These are phyloP conservation scores for Ophiocordyceps camponoti-saundersi DNA, from an alignment of 2,329 filamentous ascomycete genomes.

Conservation along the genomic window DNA sequence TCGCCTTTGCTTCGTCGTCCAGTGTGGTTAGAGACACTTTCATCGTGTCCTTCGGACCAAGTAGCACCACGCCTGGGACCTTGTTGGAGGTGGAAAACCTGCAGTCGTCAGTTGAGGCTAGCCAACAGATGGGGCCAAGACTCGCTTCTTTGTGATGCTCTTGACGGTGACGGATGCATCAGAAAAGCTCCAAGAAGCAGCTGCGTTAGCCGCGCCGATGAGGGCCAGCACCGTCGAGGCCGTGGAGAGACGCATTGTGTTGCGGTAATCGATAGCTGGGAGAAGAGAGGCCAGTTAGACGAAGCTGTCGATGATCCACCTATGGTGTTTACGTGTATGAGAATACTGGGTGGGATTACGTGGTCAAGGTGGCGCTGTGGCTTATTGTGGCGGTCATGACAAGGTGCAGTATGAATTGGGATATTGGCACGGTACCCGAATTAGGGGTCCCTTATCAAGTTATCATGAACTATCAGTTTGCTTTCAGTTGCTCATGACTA, in stretches of 20 bases:
- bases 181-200: conserved; percentile 54
- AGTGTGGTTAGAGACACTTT: conserved; percentile 71
- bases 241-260: conserved; percentile 20
- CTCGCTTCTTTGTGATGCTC: conserved; percentile 50
- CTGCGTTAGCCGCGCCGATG: conserved; percentile 31
- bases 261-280: conserved; percentile 5
- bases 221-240: conserved; percentile 26
- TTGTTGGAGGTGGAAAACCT: conserved; percentile 44
- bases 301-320: conserved; percentile 2
- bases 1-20: conserved; percentile 53
- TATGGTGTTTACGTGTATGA: no score
- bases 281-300: conserved; percentile 6
- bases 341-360: no score
- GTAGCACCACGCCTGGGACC: conserved; percentile 43
- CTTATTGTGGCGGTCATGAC: no score
- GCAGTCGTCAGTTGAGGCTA: conserved; percentile 3
- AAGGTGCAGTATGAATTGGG: no score
- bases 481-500: no score
- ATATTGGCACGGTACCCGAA: no score
- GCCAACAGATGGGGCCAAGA: not conserved
- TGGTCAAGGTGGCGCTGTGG: no score
- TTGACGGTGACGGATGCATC: conserved; percentile 49
- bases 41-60: conserved; percentile 55
- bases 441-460: no score
- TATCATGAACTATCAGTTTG: no score